Evolutionary conservation across 371 early-diverging fungal genomes (phyloP).

Genomic region (Mucor piriformis): DNA sequence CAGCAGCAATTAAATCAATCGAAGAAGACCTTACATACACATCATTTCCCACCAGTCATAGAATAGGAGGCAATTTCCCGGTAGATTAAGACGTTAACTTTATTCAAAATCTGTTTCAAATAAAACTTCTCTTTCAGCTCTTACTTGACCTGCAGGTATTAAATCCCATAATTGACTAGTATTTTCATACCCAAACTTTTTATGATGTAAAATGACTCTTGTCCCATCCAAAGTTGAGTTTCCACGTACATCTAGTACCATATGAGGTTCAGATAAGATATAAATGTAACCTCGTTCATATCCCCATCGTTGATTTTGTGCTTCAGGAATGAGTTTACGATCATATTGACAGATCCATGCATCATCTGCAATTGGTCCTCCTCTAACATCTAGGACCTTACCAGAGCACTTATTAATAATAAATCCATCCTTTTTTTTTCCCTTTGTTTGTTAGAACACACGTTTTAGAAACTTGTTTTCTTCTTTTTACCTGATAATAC

Average conservation of each 20-base stretch:
- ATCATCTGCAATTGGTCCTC: conserved; percentile 41
- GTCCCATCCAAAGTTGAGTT: conserved; percentile 39
- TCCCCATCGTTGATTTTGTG: conserved; percentile 53
- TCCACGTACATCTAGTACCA: conserved; percentile 48
- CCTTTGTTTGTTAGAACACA: background rate
- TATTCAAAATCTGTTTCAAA: conserved; percentile 49
- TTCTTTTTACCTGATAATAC: conserved; percentile 40
- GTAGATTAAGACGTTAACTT: background rate
- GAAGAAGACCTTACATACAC: conserved; percentile 31
- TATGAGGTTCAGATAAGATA: conserved; percentile 44
- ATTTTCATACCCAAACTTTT: conserved; percentile 31
- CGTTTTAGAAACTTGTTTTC: background rate
- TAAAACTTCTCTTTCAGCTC: conserved; percentile 46
- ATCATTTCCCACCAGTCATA: conserved; percentile 12
- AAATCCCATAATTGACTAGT: conserved; percentile 50
- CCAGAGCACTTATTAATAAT: conserved; percentile 47
- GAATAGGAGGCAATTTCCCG: too few species aligned
- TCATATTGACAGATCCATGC: conserved; percentile 49
- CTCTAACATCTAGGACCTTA: conserved; percentile 47
- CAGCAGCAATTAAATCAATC: conserved; percentile 36
- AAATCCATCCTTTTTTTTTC: conserved; percentile 35
- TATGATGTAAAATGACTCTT: conserved; percentile 36
- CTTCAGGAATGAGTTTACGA: conserved; percentile 40
- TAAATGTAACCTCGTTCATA: conserved; percentile 48
- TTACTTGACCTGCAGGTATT: conserved; percentile 45